These are phyloP conservation scores for Ustilago tritici DNA, from an alignment of 1,284 basidiomycete species.

Conservation along the genomic window DNA sequence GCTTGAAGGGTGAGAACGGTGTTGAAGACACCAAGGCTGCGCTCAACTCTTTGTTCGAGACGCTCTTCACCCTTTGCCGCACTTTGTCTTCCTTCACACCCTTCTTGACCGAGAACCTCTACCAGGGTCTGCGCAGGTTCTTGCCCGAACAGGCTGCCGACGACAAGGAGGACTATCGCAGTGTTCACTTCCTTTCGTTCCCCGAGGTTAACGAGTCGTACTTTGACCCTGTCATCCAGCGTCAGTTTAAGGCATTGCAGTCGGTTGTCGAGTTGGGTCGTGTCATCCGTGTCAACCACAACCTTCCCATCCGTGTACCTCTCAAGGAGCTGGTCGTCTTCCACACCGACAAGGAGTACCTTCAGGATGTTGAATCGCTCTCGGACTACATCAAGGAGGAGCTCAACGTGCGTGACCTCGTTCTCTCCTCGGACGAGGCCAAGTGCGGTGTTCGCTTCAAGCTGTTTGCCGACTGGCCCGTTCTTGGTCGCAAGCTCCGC, in stretches of 20 bases:
- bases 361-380: constrained; percentile 86
- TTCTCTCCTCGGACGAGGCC: constrained; percentile 89
- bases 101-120: constrained; percentile 96
- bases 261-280: constrained; percentile 92
- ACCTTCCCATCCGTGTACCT: constrained; percentile 79
- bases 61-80: constrained; percentile 90
- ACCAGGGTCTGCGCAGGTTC: constrained; percentile 87
- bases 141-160: constrained; percentile 73
- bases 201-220: constrained; percentile 93
- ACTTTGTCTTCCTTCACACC: constrained; percentile 99
- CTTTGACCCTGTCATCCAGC: constrained; percentile 94
- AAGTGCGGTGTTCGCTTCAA: constrained; percentile 89
- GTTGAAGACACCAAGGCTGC: constrained; percentile 87
- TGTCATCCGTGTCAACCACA: constrained; percentile 88
- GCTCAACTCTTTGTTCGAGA: constrained; percentile 95
- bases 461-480: constrained; percentile 94
- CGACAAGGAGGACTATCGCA: constrained; percentile 81
- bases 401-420: constrained; percentile 90
- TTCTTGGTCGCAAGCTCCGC: constrained; percentile 91
- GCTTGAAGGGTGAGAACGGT: constrained; percentile 95
- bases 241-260: constrained; percentile 94
- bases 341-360: constrained; percentile 87
- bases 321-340: constrained; percentile 93
- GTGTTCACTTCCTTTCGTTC: constrained; percentile 95
- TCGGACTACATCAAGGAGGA: constrained; percentile 92